A percentile compares a stretch with the other conserved stretches of the same genome.
These are phyloP conservation scores for Camellia granthamiana DNA, from an alignment of 148 eudicot species.

Conservation along the genomic window DNA sequence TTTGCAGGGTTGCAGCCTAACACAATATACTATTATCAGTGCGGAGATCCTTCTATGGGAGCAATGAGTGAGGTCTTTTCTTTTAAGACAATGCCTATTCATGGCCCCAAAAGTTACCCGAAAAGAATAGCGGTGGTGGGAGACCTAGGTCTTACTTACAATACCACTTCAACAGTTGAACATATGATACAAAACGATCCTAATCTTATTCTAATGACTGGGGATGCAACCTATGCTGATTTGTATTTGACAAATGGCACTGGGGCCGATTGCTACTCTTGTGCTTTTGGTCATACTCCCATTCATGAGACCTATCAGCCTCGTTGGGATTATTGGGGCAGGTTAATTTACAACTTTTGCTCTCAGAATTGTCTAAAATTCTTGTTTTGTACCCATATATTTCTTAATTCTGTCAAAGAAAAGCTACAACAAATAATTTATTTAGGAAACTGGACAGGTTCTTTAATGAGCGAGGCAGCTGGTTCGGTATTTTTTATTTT, in stretches of 20 bases:
- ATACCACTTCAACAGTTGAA: conserved; percentile 65
- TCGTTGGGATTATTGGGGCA: conserved; percentile 99
- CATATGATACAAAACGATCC: conserved; percentile 71
- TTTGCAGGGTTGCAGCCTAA: conserved; percentile 62
- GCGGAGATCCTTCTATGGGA: conserved; percentile 78
- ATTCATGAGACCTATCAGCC: conserved; percentile 98
- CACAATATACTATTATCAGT: conserved; percentile 65
- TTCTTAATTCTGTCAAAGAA: no score
- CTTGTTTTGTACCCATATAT: no score
- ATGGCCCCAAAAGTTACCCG: conserved; percentile 64
- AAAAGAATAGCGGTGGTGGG: conserved; percentile 72
- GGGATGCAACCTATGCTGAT: conserved; percentile 86
- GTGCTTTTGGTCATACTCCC: conserved; percentile 71
- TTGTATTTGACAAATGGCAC: conserved; percentile 92
- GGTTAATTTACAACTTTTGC: conserved; percentile 30
- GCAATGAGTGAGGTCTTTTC: conserved; percentile 58
- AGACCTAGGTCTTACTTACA: conserved; percentile 89
- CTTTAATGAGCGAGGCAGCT: no score
- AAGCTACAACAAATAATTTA: no score
- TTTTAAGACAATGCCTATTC: conserved; percentile 83
- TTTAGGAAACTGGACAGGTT: no score
- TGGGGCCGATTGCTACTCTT: conserved; percentile 86
- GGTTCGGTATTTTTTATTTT: neutral
- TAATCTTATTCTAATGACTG: conserved; percentile 78
- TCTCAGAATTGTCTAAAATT: neutral